These are phyloP conservation scores for Keithomyces neogunnii DNA, from an alignment of 2,329 filamentous ascomycete species.

Conservation along the genomic window DNA sequence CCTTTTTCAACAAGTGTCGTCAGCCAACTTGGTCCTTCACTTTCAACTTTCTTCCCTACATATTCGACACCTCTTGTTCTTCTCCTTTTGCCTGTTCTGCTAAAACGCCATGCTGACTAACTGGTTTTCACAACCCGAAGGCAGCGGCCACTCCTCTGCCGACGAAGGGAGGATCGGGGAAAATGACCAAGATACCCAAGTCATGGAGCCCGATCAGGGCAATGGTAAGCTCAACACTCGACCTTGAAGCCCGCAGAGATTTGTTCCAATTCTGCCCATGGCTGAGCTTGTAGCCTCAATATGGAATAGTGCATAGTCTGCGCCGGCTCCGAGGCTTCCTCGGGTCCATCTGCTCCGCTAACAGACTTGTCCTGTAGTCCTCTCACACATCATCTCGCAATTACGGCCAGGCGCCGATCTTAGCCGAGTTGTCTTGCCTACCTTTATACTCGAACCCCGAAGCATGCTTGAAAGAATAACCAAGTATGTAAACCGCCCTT, in stretches of 20 bases:
- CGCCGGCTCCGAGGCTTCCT: constrained; percentile 6
- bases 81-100: constrained; percentile 4
- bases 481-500: constrained; percentile 57
- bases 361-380: constrained; percentile 46
- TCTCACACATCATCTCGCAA: constrained; percentile 95
- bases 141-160: constrained; percentile 44
- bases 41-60: constrained; percentile 2
- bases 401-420: constrained; percentile 90
- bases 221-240: constrained; percentile 56
- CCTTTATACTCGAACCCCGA: constrained; percentile 93
- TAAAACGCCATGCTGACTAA: constrained; percentile 30
- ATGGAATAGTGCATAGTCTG: neutral
- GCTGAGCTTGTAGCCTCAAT: no score
- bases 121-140: constrained; percentile 32
- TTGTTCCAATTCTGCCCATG: neutral
- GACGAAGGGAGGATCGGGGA: constrained; percentile 42
- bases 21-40: neutral
- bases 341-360: constrained; percentile 2
- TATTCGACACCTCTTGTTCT: constrained; percentile 5
- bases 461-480: constrained; percentile 99
- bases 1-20: no score
- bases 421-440: constrained; percentile 87
- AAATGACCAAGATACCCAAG: constrained; percentile 61
- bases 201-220: constrained; percentile 87
- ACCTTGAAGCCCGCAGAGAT: neutral